These are phyloP conservation scores for Clarireedia sp. DNA, from an alignment of 2,329 filamentous ascomycete species.

Conservation along the genomic window DNA sequence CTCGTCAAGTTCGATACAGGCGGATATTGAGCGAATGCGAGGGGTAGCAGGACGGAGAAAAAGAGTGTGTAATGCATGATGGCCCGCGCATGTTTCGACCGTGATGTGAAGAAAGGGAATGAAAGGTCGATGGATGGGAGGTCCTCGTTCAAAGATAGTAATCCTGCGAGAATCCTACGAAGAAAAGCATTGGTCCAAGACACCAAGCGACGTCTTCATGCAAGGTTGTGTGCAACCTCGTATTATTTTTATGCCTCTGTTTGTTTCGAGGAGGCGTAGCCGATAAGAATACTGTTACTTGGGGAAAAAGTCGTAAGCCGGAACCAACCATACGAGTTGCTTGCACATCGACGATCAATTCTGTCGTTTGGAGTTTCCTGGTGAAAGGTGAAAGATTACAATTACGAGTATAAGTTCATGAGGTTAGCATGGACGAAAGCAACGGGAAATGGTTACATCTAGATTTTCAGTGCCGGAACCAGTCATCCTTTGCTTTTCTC, in stretches of 20 bases:
- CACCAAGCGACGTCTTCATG: not conserved
- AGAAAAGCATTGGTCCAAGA: not conserved
- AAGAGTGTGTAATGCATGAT: slow-evolving; percentile 23
- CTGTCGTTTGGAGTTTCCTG: too few species aligned
- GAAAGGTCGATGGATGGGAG: not conserved
- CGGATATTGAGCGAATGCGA: slow-evolving; percentile 30
- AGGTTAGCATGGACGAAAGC: not conserved
- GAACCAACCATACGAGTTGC: not conserved
- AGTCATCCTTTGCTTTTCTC: not conserved
- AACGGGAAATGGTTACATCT: not conserved
- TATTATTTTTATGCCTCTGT: not conserved
- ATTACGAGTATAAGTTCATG: too few species aligned
- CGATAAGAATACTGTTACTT: not conserved
- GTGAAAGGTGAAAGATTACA: too few species aligned
- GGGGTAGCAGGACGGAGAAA: slow-evolving; percentile 16
- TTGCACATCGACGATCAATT: too few species aligned
- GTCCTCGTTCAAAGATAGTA: not conserved
- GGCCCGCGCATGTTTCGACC: slow-evolving; percentile 23
- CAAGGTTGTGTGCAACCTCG: not conserved
- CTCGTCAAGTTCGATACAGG: slow-evolving; percentile 42
- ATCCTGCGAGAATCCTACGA: not conserved
- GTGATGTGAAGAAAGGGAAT: slow-evolving; percentile 7
- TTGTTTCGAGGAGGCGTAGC: not conserved
- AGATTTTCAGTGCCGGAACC: not conserved
- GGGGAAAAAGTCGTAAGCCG: not conserved